phyloP scores from a whole-genome alignment of 2,329 filamentous ascomycete genomes.

The Scedosporium boydii region DNA sequence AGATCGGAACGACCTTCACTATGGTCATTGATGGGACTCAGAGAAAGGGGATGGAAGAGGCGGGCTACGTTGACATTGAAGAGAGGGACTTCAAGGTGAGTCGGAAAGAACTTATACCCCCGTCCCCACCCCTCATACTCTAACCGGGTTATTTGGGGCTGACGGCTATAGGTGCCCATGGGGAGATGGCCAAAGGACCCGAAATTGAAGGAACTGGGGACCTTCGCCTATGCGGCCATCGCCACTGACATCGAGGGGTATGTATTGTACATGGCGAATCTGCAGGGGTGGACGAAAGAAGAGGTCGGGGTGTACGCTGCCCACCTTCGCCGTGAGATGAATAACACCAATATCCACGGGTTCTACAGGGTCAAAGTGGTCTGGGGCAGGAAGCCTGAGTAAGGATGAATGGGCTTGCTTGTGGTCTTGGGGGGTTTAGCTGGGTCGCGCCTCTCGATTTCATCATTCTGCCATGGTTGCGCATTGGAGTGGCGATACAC shows the following conservation, averaged over 20 bases:
- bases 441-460: background rate
- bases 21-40: constrained; percentile 15
- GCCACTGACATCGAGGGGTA: constrained; percentile 23
- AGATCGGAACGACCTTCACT: constrained; percentile 19
- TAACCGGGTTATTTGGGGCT: constrained; percentile 11
- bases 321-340: constrained; percentile 23
- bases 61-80: constrained; percentile 17
- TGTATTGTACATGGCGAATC: constrained; percentile 25
- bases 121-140: constrained; percentile 19
- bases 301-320: constrained; percentile 23
- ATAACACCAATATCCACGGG: constrained; percentile 22
- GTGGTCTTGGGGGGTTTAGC: background rate
- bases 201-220: constrained; percentile 34
- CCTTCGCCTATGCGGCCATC: constrained; percentile 23
- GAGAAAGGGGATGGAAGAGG: constrained; percentile 11
- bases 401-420: background rate
- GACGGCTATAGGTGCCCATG: constrained; percentile 18
- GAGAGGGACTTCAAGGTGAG: constrained; percentile 15
- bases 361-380: constrained; percentile 28
- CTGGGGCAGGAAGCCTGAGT: background rate
- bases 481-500: background rate
- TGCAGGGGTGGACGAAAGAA: constrained; percentile 22
- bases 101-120: background rate
- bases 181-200: constrained; percentile 36
- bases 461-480: background rate